Conservation (phyloP, 805 yeast genomes). For the Candida nitratophila region DNA sequence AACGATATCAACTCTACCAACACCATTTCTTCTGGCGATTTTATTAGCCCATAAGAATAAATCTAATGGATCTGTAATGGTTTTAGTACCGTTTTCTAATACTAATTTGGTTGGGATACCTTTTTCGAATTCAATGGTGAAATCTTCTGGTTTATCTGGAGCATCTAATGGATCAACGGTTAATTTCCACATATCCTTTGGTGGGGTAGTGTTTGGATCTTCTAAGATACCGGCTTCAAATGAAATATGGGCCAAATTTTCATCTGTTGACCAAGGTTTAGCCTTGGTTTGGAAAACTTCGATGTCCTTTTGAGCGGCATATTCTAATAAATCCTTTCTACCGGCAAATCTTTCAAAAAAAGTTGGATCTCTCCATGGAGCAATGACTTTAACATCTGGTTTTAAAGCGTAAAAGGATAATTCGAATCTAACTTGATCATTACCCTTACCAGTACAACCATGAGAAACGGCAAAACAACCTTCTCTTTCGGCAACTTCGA, state of each 20-base stretch:
- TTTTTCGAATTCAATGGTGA: conserved; percentile 71
- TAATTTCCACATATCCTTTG: conserved; percentile 99
- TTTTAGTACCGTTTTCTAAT: conserved; percentile 47
- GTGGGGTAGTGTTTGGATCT: conserved; percentile 98
- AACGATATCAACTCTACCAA: conserved; percentile 98
- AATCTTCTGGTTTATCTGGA: conserved; percentile 87
- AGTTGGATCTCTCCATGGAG: conserved; percentile 98
- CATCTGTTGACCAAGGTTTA: conserved; percentile 99
- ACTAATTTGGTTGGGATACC: conserved; percentile 84
- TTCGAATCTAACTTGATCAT: conserved; percentile 98
- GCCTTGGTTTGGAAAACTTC: conserved; percentile 97
- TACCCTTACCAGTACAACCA: conserved; percentile 99
- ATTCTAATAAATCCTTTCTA: conserved; percentile 90
- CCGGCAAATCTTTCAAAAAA: conserved; percentile 97
- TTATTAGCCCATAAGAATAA: conserved; percentile 88
- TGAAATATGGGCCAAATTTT: conserved; percentile 97
- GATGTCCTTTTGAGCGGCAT: conserved; percentile 86
- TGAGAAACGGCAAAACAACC: conserved; percentile 98
- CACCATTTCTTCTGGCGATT: conserved; percentile 98
- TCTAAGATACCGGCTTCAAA: conserved; percentile 99
- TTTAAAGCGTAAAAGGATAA: conserved; percentile 94
- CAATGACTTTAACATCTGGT: conserved; percentile 94
- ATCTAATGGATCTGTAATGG: conserved; percentile 82
- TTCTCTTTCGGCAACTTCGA: conserved; percentile 91
- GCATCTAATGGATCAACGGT: conserved; percentile 95